Percentiles rank a stretch among this genome's conserved stretches.
Evolutionary conservation across 2,329 filamentous ascomycete species (phyloP).

Genomic region (Fusarium sambucinum): DNA sequence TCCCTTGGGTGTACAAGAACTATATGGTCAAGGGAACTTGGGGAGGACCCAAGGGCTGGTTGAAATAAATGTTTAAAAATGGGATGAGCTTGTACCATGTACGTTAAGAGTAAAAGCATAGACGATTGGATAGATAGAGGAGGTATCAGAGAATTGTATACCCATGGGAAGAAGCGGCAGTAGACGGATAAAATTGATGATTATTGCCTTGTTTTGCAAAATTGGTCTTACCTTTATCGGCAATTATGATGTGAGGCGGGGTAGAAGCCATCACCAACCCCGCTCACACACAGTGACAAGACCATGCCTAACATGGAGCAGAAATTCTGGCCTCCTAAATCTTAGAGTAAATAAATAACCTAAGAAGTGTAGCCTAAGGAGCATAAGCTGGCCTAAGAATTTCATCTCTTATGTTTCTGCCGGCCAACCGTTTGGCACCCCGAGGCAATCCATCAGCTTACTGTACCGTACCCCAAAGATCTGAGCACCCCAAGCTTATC

Average conservation of each 20-base stretch:
- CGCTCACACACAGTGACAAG: background rate
- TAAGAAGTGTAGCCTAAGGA: no score
- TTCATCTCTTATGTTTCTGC: no score
- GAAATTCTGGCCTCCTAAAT: no score
- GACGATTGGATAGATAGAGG: background rate
- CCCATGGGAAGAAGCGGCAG: background rate
- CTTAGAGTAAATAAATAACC: no score
- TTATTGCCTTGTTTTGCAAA: no score
- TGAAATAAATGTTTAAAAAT: slow-evolving; percentile 26
- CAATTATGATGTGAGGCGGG: background rate
- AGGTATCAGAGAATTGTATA: slow-evolving; percentile 12
- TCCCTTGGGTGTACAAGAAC: slow-evolving; percentile 74
- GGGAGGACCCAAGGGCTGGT: slow-evolving; percentile 69
- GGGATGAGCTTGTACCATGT: slow-evolving; percentile 20
- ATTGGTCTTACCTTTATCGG: background rate
- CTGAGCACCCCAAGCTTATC: background rate
- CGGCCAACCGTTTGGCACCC: no score
- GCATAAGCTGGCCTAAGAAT: no score
- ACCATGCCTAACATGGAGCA: background rate
- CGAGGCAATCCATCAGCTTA: background rate
- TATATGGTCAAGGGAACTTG: slow-evolving; percentile 72
- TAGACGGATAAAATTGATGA: slow-evolving; percentile 8
- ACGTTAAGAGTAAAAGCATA: slow-evolving; percentile 19
- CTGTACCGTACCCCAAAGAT: background rate
- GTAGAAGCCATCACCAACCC: background rate